A percentile compares a stretch with the other conserved stretches of the same genome.
phyloP scores from a whole-genome alignment of 23 red algal genomes.

The Chondrus crispus region DNA sequence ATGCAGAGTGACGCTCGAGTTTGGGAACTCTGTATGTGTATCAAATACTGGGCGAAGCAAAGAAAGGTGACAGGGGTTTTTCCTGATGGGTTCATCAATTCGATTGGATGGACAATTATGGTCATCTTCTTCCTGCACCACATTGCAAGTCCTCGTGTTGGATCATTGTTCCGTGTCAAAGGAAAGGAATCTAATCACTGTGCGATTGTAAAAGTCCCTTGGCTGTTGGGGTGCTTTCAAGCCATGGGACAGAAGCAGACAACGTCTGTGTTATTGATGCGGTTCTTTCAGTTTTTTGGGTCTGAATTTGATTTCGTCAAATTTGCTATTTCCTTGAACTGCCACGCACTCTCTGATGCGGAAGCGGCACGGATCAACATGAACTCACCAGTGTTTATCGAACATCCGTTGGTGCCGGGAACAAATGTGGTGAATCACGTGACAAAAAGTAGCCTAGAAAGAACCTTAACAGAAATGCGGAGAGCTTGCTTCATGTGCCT shows the following conservation, averaged over 20 bases:
- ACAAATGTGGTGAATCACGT: conserved; percentile 45
- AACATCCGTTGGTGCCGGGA: conserved; percentile 28
- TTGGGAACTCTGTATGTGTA: conserved; percentile 45
- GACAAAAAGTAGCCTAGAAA: not conserved
- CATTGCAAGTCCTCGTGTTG: not conserved
- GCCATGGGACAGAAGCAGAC: too few species aligned
- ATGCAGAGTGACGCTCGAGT: conserved; percentile 19
- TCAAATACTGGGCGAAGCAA: conserved; percentile 54
- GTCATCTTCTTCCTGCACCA: conserved; percentile 63
- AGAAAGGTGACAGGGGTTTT: conserved; percentile 14
- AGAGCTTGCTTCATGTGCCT: not conserved
- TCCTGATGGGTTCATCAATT: conserved; percentile 32
- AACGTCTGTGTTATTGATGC: not conserved
- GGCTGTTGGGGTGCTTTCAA: too few species aligned
- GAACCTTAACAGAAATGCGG: not conserved
- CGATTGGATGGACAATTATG: conserved; percentile 52
- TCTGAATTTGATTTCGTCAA: not conserved
- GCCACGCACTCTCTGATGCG: not conserved
- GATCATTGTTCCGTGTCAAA: not conserved
- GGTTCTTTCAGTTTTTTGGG: conserved; percentile 38
- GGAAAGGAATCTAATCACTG: not conserved
- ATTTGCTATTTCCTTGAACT: conserved; percentile 25
- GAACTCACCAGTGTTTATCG: conserved; percentile 31
- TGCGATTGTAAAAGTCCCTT: conserved; percentile 15
- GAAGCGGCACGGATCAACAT: not conserved